Percentiles rank a stretch among this genome's conserved stretches.
Evolutionary conservation across 805 yeast genomes (phyloP).

Genomic region (Lachancea sp.): DNA sequence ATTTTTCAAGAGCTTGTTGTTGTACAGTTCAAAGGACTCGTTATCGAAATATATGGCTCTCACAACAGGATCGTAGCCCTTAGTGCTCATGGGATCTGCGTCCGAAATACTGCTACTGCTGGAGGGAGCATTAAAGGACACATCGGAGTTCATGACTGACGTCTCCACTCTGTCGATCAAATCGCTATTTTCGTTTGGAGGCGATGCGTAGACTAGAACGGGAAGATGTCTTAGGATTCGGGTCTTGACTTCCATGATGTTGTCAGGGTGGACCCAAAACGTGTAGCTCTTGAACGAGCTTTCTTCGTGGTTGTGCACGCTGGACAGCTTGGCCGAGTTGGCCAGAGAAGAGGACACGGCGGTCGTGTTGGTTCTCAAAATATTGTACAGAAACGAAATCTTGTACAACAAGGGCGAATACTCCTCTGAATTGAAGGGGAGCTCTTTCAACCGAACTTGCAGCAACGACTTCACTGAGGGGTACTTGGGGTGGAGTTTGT

Average conservation of each 20-base stretch:
- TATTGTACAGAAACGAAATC: constrained; percentile 72
- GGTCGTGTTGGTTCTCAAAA: constrained; percentile 57
- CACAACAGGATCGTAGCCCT: constrained; percentile 67
- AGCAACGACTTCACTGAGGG: constrained; percentile 80
- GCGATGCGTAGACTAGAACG: constrained; percentile 63
- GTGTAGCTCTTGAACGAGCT: constrained; percentile 57
- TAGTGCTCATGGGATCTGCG: constrained; percentile 32
- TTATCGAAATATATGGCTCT: constrained; percentile 87
- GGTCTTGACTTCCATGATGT: constrained; percentile 96
- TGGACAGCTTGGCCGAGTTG: constrained; percentile 33
- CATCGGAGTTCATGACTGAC: constrained; percentile 22
- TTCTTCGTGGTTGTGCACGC: constrained; percentile 29
- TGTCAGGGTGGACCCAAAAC: constrained; percentile 97
- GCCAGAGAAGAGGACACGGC: constrained; percentile 34
- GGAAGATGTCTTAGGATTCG: constrained; percentile 89
- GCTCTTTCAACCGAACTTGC: constrained; percentile 75
- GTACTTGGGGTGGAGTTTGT: constrained; percentile 77
- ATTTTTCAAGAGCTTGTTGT: constrained; percentile 68
- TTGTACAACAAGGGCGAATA: constrained; percentile 85
- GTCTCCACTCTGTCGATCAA: constrained; percentile 25
- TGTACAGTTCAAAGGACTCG: constrained; percentile 73
- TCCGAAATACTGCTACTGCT: constrained; percentile 44
- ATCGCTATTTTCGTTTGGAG: constrained; percentile 32
- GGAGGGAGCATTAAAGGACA: constrained; percentile 19
- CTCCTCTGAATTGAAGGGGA: constrained; percentile 93